These are phyloP conservation scores for Ammopiptanthus mongolicus DNA, from an alignment of 306 rosid species.

Conservation along the genomic window DNA sequence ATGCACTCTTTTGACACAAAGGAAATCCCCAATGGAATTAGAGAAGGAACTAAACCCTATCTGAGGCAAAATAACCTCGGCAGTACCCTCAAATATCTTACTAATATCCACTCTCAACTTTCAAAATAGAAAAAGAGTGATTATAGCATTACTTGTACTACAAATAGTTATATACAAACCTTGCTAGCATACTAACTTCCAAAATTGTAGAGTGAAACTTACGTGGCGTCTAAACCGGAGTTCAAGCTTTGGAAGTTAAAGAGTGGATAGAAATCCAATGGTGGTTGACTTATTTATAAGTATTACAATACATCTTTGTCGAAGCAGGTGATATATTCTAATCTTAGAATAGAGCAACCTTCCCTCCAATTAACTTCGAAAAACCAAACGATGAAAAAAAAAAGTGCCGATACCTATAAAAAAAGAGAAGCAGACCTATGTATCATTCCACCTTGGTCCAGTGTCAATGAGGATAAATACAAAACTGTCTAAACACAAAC, in stretches of 20 bases:
- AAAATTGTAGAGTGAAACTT: not conserved
- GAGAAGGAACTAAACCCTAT: too few relatives aligned
- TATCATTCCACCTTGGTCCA: too few relatives aligned
- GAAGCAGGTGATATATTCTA: not conserved
- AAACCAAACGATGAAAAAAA: not conserved
- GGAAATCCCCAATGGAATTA: too few relatives aligned
- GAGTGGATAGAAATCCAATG: not conserved
- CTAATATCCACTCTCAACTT: too few relatives aligned
- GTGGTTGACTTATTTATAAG: not conserved
- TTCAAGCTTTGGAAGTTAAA: not conserved
- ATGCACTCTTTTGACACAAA: not conserved
- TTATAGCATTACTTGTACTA: too few relatives aligned
- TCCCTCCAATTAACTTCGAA: not conserved
- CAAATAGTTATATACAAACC: too few relatives aligned
- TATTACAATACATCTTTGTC: too few relatives aligned
- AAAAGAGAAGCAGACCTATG: too few relatives aligned
- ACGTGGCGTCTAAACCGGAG: not conserved
- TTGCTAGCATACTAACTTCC: not conserved
- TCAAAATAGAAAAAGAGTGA: too few relatives aligned
- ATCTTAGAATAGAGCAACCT: not conserved
- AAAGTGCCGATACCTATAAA: too few relatives aligned
- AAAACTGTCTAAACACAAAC: not conserved
- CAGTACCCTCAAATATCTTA: too few relatives aligned
- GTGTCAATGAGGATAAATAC: not conserved
- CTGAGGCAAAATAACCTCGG: too few relatives aligned